Evolutionary conservation across 148 eudicot genomes (phyloP).

Genomic region (Suaeda aralocaspica): DNA sequence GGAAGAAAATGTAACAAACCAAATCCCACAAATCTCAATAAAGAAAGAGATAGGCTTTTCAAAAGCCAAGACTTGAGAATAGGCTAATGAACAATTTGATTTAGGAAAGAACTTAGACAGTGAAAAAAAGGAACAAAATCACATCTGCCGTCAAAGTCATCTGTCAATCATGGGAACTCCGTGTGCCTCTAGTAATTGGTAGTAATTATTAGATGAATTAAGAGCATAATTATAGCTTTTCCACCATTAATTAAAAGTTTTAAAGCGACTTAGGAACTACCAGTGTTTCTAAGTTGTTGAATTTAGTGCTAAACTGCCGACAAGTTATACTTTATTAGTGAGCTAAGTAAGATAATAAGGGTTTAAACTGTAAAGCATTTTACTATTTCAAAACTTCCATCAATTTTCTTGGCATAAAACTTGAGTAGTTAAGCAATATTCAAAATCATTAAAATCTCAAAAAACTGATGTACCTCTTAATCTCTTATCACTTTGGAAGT

Average conservation of each 20-base stretch:
- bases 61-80: not conserved
- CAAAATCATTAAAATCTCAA: too few species aligned
- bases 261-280: conserved; percentile 18
- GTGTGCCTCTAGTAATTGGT: not conserved
- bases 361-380: too few species aligned
- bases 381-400: too few species aligned
- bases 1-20: too few species aligned
- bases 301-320: conserved; percentile 14
- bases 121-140: not conserved
- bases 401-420: too few species aligned
- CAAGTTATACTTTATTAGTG: conserved; percentile 6
- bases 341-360: conserved; percentile 4
- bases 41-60: not conserved
- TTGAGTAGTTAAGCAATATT: too few species aligned
- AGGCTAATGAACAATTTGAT: not conserved
- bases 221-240: conserved; percentile 5
- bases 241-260: conserved; percentile 1
- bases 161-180: conserved; percentile 7
- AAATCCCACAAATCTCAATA: too few species aligned
- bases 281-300: not conserved
- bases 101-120: not conserved
- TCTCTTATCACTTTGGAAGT: too few species aligned
- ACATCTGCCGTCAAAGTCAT: conserved; percentile 10
- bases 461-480: too few species aligned
- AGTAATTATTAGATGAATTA: not conserved